These are phyloP conservation scores for Pythium folliculosum DNA, from an alignment of 352 stramenopile species.

Conservation along the genomic window DNA sequence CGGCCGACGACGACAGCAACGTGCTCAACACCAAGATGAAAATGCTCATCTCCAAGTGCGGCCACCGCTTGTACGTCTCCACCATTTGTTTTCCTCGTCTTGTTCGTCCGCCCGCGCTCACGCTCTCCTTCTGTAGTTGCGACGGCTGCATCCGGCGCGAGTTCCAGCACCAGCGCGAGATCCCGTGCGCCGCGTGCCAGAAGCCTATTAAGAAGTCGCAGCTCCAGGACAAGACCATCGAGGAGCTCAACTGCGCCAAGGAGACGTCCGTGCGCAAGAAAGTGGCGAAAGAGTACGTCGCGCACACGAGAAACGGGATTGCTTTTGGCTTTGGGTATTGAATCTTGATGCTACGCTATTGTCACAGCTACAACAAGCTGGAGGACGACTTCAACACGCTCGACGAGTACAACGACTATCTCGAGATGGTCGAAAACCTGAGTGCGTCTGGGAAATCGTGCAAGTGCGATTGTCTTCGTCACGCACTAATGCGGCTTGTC, in stretches of 20 bases:
- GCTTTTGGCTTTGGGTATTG: not conserved
- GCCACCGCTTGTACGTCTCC: constrained; percentile 81
- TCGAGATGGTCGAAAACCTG: constrained; percentile 84
- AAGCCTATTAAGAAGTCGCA: constrained; percentile 90
- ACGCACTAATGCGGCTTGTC: not conserved
- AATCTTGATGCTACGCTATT: not conserved
- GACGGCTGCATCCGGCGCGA: constrained; percentile 87
- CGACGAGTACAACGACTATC: constrained; percentile 88
- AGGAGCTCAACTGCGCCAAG: constrained; percentile 88
- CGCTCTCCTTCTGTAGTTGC: constrained; percentile 41
- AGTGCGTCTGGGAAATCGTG: constrained; percentile 41
- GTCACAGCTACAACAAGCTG: constrained; percentile 83
- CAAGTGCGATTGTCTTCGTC: not conserved
- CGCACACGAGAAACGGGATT: not conserved
- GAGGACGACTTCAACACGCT: constrained; percentile 87
- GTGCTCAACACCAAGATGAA: constrained; percentile 92
- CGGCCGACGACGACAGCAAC: constrained; percentile 83
- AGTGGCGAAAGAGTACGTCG: constrained; percentile 75
- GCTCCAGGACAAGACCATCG: constrained; percentile 87
- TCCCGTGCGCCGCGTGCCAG: constrained; percentile 75
- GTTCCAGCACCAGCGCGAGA: constrained; percentile 88
- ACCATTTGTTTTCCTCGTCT: not conserved
- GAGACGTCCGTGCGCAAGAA: constrained; percentile 87
- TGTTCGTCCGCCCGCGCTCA: not conserved
- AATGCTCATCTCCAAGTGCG: constrained; percentile 91